Base-by-base conservation (phyloP, 2,329 filamentous ascomycete species). In the Paraconiothyrium brasiliense region DNA sequence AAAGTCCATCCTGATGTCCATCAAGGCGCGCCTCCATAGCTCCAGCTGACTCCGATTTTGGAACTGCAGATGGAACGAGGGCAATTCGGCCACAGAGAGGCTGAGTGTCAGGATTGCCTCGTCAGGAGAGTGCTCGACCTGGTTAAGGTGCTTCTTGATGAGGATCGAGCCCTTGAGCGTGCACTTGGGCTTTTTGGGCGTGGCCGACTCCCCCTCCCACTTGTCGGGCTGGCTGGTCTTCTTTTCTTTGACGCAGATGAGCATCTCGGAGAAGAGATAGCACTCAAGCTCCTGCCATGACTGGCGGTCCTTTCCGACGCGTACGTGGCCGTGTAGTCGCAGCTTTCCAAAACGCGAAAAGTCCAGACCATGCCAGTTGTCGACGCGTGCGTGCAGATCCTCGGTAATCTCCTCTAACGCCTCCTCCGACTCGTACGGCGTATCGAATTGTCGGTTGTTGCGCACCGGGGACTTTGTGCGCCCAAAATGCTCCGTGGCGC, bases 241-340 rank as follows among this genome's bases (percentile, higher is more conserved):
- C 86, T 97, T 98, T 81, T 98, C 95, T 80, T 98, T 99, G 63
- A 99, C 93, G 75, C 95, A 99, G 67, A 99, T 99, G 71, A 99
- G 90, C 95, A 99, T 99, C 81, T 99, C 95, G 4, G 91, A 92
- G 75, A 99, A 99, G 34, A 99, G 86, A 77, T 93, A 99, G 78
- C 95, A 99, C 78, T 99, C 94, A 58, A 99, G 82, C 77, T 98
- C 95, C 82, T 99, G 95, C 95, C 95, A 99, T 7, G 94, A 94
- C 67, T 94, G 86, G 68, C 93, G 93, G 79, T 99, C 95, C 80
- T 99, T 99, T 70, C 95, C 95, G 24, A 99, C 95, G 57, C 92
- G 90, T 60, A 99, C 88, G 2, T 91, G 94, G 32, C 93, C 94
- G 72, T 97, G 94, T 35, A 98, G 83, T 35, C 94, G 89, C 67